Conservation (phyloP, 805 yeast genomes). For the Ogataea dorogensis region DNA sequence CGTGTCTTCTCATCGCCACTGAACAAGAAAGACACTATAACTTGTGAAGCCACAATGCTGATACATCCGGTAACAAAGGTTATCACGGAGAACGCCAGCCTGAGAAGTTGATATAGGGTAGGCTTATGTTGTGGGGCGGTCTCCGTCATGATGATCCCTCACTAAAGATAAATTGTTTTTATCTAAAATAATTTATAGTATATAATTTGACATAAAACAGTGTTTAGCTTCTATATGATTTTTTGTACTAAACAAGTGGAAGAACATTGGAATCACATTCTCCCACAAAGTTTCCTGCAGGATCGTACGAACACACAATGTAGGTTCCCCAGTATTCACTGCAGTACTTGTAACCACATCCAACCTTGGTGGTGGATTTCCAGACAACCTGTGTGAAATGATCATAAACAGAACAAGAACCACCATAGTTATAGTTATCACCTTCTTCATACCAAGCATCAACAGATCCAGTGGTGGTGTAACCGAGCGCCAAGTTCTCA, state of each 20-base stretch:
- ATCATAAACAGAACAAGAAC: conserved; percentile 49
- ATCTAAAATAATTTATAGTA: too few species aligned
- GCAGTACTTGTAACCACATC: conserved; percentile 61
- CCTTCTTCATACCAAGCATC: conserved; percentile 78
- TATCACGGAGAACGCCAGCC: conserved; percentile 25
- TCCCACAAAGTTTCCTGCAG: conserved; percentile 72
- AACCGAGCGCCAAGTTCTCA: conserved; percentile 76
- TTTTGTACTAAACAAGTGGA: too few species aligned
- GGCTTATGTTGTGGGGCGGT: conserved; percentile 1
- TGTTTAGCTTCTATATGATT: too few species aligned
- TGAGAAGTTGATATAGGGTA: conserved; percentile 23
- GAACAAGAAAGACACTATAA: conserved; percentile 36
- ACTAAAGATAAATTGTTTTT: too few species aligned
- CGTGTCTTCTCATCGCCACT: conserved; percentile 32
- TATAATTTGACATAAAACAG: too few species aligned
- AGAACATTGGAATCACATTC: conserved; percentile 38
- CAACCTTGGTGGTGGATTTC: conserved; percentile 58
- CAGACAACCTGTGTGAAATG: conserved; percentile 80
- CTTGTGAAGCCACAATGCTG: conserved; percentile 48
- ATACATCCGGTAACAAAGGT: conserved; percentile 39
- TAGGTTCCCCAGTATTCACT: conserved; percentile 51
- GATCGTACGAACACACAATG: conserved; percentile 72
- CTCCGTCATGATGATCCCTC: neutral
- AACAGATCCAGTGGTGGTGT: conserved; percentile 50
- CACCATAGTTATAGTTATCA: conserved; percentile 47